Evolutionary conservation across 2,329 filamentous ascomycete genomes (phyloP), one percentile per base, ranked within the genome.

Genomic region (Fusarium sp.): DNA sequence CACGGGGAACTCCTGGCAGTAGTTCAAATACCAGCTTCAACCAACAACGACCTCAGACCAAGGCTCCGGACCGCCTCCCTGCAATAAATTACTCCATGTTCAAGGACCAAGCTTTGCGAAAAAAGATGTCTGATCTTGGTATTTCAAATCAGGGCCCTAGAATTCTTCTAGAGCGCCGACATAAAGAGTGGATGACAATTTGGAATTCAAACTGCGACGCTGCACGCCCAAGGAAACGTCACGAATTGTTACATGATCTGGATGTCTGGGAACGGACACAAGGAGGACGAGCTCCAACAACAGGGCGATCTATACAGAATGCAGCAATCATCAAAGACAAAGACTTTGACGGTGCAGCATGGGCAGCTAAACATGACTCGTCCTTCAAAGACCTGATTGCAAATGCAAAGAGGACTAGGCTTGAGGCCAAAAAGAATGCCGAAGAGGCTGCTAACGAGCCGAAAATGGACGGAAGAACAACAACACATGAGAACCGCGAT

Each of bases 161-260:
- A 49, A 84, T 87, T 49, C 85, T 95, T 3, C 85, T 98, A 60
- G 92, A 95, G 79, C 89, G 87, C 73, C 89, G 97, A 23, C 95
- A 98, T 78, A 93, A 89, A 29, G 96, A 99, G 81, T 99, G 95
- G 95, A 87, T 96, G 57, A 98, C 96, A 41, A 83, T 99, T 23
- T 98, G 94, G 92, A 99, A 99, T 80, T 93, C 97, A 16, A 99
- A 99, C 79, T 97, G 94, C 82, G 96, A 99, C 81, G 92, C 95
- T 5, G 88, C 88, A 39, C 84, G 85, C 4, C 94, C 94, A 0
- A 93, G 92, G 78, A 85, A 86, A 16, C 94, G 93, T 71, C 78
- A 83, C 11, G 91, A 96, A 63, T 81, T 99, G 9, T 82, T 97
- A 21, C 89, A 88, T 19, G 95, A 98, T 67, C 81, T 99, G 18